Conservation (phyloP, 2,329 filamentous ascomycete genomes). For the Raffaelea deltoideospora region DNA sequence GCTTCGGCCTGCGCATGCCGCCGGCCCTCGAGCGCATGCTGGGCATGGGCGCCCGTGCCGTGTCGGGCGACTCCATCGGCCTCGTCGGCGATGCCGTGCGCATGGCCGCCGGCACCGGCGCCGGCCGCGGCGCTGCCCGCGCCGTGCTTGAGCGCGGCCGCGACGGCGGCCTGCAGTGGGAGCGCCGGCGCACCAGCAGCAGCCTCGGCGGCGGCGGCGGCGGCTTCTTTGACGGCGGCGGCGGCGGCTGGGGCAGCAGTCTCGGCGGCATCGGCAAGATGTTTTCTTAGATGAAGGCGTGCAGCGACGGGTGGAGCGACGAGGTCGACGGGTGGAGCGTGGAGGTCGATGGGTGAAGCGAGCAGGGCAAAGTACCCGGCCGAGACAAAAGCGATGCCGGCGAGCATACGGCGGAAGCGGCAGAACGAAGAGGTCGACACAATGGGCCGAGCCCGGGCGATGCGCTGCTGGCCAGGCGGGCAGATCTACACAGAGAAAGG, state of each 20-base stretch:
- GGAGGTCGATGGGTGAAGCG: too few species aligned
- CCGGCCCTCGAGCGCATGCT: conserved; percentile 43
- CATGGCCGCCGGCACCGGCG: conserved; percentile 19
- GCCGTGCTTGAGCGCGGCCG: conserved; percentile 19
- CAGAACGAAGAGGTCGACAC: too few species aligned
- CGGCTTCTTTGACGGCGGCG: not conserved
- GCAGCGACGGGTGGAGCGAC: too few species aligned
- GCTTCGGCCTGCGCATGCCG: conserved; percentile 68
- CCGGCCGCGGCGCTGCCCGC: conserved; percentile 9
- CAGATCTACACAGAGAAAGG: too few species aligned
- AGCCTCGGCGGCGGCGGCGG: not conserved
- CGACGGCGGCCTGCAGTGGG: conserved; percentile 21
- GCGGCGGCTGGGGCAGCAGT: not conserved
- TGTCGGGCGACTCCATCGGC: conserved; percentile 30
- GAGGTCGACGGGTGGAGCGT: too few species aligned
- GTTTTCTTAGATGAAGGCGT: too few species aligned
- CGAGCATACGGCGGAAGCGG: too few species aligned
- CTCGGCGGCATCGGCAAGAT: conserved; percentile 5
- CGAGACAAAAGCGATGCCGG: too few species aligned
- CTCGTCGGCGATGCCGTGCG: conserved; percentile 39
- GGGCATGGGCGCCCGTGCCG: conserved; percentile 34
- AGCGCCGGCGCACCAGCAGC: conserved; percentile 13
- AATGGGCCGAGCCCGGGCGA: too few species aligned
- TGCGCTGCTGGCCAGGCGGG: too few species aligned
- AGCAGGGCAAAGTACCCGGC: too few species aligned